These are phyloP conservation scores for Lodderomyces parapsilosis DNA, from an alignment of 1,139 yeast genomes.

Conservation along the genomic window DNA sequence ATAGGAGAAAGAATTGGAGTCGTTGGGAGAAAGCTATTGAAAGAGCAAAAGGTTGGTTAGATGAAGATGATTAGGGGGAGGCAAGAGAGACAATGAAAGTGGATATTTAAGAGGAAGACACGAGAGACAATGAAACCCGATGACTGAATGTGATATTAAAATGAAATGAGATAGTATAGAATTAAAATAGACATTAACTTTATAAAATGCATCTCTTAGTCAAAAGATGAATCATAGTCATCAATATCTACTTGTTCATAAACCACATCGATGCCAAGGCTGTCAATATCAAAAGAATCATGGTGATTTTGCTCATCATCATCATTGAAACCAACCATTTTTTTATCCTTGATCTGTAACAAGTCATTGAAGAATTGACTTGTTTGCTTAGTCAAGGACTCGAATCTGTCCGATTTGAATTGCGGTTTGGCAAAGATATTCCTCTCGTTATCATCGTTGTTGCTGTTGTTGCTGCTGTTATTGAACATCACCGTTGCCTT, in stretches of 20 bases:
- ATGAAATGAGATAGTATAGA: background rate
- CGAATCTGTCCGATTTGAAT: constrained; percentile 20
- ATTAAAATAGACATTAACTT: background rate
- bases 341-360: constrained; percentile 1
- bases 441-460: background rate
- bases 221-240: constrained; percentile 15
- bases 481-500: constrained; percentile 14
- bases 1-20: constrained; percentile 64
- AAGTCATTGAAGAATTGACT: constrained; percentile 21
- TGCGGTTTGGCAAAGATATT: constrained; percentile 3
- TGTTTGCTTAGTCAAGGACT: constrained; percentile 22
- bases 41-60: constrained; percentile 77
- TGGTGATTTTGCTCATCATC: background rate
- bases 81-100: background rate
- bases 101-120: too few species aligned
- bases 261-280: constrained; percentile 13
- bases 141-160: background rate
- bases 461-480: constrained; percentile 1
- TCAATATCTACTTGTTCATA: constrained; percentile 16
- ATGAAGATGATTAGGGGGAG: constrained; percentile 30
- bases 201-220: too few species aligned
- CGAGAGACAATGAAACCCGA: constrained; percentile 2
- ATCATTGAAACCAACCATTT: constrained; percentile 16
- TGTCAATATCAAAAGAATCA: constrained; percentile 27
- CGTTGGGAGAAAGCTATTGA: constrained; percentile 83